Conservation (phyloP, 192 early-diverging fungal genomes). For the Podila clonocystis region DNA sequence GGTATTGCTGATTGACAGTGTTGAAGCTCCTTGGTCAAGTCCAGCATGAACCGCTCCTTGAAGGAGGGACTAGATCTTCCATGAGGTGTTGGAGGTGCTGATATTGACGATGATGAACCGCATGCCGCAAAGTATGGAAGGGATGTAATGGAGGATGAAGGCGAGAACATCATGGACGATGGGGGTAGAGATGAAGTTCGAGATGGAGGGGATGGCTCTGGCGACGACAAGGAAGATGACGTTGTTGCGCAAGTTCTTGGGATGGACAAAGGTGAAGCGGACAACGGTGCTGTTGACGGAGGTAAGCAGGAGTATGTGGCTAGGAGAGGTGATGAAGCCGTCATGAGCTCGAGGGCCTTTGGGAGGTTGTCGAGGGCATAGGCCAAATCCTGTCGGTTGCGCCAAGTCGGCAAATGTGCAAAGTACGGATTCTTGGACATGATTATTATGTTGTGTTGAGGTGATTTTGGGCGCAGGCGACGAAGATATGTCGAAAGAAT, state of each 20-base stretch:
- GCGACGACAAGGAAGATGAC: background rate
- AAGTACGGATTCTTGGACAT: slow-evolving; percentile 52
- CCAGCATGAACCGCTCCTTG: slow-evolving; percentile 35
- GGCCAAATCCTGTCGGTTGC: slow-evolving; percentile 48
- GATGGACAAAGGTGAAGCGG: background rate
- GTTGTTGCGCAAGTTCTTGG: background rate
- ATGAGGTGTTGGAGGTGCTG: background rate
- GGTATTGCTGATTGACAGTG: background rate
- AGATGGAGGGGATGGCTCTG: slow-evolving; percentile 4
- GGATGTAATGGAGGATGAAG: background rate
- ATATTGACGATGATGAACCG: background rate
- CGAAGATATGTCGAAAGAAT: too few species aligned
- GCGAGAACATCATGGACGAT: background rate
- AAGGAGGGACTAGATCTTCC: slow-evolving; percentile 11
- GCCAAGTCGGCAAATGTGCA: slow-evolving; percentile 44
- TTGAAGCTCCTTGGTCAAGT: slow-evolving; percentile 30
- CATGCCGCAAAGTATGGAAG: slow-evolving; percentile 5
- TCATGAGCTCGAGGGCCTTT: slow-evolving; percentile 22
- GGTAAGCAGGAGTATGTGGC: slow-evolving; percentile 26
- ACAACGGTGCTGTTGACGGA: background rate
- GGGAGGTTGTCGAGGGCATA: slow-evolving; percentile 43
- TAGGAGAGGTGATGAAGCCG: slow-evolving; percentile 18
- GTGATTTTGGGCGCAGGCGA: too few species aligned
- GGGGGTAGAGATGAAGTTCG: background rate
- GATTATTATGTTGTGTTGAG: background rate